Evolutionary conservation across 116 monocot species (phyloP).

Genomic region (Dioscorea cayenensis): DNA sequence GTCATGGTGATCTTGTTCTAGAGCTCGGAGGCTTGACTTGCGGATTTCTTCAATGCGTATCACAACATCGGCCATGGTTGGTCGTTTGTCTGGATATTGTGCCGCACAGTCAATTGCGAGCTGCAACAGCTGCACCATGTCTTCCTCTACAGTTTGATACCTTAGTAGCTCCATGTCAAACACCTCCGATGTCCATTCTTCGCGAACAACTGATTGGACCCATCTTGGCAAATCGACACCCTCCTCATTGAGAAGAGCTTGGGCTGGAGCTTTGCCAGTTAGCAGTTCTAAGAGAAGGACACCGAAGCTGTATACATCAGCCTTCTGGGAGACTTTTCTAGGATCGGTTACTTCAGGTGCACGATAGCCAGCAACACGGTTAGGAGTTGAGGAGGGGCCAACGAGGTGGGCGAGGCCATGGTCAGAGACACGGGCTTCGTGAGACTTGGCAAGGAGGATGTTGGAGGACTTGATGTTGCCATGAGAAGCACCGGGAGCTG

Average conservation of each 20-base stretch:
- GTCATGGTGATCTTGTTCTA: conserved; percentile 2
- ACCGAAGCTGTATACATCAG: conserved; percentile 74
- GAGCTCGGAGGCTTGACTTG: not conserved
- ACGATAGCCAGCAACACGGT: conserved; percentile 41
- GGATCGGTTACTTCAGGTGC: conserved; percentile 64
- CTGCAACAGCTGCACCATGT: conserved; percentile 61
- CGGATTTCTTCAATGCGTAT: conserved; percentile 35
- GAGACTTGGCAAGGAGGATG: conserved; percentile 33
- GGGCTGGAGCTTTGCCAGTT: conserved; percentile 47
- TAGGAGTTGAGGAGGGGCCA: conserved; percentile 11
- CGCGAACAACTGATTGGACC: conserved; percentile 40
- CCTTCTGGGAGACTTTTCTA: conserved; percentile 50
- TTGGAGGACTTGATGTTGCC: conserved; percentile 73
- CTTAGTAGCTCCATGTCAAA: conserved; percentile 46
- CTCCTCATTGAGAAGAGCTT: conserved; percentile 34
- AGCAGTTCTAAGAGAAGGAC: conserved; percentile 63
- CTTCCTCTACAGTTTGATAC: conserved; percentile 34
- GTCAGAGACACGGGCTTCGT: conserved; percentile 42
- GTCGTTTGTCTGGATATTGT: conserved; percentile 46
- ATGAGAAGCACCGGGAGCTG: conserved; percentile 28
- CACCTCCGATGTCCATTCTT: conserved; percentile 57
- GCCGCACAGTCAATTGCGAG: conserved; percentile 54
- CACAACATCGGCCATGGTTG: conserved; percentile 53
- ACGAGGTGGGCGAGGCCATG: conserved; percentile 37
- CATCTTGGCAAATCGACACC: conserved; percentile 55